Conservation (phyloP, 2,329 filamentous ascomycete genomes). For the Scedosporium dehoogii region DNA sequence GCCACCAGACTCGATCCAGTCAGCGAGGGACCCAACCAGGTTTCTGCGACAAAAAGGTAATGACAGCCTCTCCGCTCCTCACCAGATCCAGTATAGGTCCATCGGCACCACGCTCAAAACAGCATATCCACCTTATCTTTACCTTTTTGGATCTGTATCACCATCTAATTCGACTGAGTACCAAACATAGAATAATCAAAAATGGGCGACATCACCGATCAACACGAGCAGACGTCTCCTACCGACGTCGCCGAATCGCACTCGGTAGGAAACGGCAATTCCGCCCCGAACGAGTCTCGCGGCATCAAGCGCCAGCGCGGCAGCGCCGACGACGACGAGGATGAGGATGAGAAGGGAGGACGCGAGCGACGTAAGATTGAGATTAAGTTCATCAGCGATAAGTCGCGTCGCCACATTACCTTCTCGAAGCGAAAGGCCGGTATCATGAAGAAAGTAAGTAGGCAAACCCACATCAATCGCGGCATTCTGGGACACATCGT, state of each 20-base stretch:
- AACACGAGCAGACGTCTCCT: conserved; percentile 66
- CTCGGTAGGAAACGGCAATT: conserved; percentile 63
- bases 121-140: conserved; percentile 52
- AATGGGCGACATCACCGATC: conserved; percentile 75
- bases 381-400: conserved; percentile 99
- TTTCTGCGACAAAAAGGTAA: conserved; percentile 42
- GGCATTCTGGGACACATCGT: not conserved
- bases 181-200: conserved; percentile 14
- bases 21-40: conserved; percentile 40
- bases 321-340: conserved; percentile 87
- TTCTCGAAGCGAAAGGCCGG: conserved; percentile 99
- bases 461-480: not conserved
- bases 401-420: conserved; percentile 97
- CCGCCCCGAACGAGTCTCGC: conserved; percentile 56
- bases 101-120: conserved; percentile 56
- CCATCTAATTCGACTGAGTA: conserved; percentile 27
- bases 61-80: conserved; percentile 36
- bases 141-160: conserved; percentile 32
- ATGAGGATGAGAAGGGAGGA: conserved; percentile 94
- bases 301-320: conserved; percentile 85
- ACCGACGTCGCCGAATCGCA: conserved; percentile 65
- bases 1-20: conserved; percentile 28
- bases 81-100: conserved; percentile 58
- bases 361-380: conserved; percentile 99
- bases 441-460: conserved; percentile 98